A percentile compares a stretch with the other conserved stretches of the same genome.
phyloP scores from a whole-genome alignment of 2,329 filamentous ascomycete species.

The Sarocladiaceae sp. region DNA sequence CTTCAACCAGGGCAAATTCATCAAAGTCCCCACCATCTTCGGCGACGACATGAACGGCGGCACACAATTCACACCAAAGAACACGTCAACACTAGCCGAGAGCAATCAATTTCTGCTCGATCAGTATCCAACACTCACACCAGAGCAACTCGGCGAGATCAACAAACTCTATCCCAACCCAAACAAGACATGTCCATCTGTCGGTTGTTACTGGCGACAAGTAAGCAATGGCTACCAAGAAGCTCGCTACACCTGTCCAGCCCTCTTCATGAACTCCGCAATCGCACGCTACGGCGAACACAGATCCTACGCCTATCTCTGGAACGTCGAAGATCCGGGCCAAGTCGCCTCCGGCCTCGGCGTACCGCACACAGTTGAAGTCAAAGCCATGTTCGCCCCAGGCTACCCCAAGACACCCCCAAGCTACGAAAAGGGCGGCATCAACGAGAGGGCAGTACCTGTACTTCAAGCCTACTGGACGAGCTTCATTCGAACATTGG shows the following conservation, averaged over 20 bases:
- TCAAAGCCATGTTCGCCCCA: slow-evolving; percentile 64
- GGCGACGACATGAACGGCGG: slow-evolving; percentile 35
- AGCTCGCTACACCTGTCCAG: slow-evolving; percentile 30
- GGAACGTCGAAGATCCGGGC: slow-evolving; percentile 58
- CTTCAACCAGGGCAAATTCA: slow-evolving; percentile 44
- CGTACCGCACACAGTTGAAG: slow-evolving; percentile 63
- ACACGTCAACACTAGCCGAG: slow-evolving; percentile 25
- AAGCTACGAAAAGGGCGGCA: slow-evolving; percentile 48
- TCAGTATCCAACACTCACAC: slow-evolving; percentile 28
- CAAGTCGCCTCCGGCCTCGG: slow-evolving; percentile 52
- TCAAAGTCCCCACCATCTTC: slow-evolving; percentile 49
- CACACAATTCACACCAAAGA: slow-evolving; percentile 28
- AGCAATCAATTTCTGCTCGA: slow-evolving; percentile 29
- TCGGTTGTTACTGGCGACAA: slow-evolving; percentile 33
- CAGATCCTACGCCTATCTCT: slow-evolving; percentile 64
- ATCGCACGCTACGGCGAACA: slow-evolving; percentile 27
- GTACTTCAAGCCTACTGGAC: slow-evolving; percentile 70
- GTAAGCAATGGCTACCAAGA: slow-evolving; percentile 31
- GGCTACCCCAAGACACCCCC: slow-evolving; percentile 49
- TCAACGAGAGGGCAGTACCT: slow-evolving; percentile 54
- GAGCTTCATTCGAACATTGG: slow-evolving; percentile 61
- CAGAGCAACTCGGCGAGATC: slow-evolving; percentile 26
- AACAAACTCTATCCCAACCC: slow-evolving; percentile 31
- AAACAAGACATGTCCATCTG: slow-evolving; percentile 25
- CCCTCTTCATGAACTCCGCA: slow-evolving; percentile 24